A percentile compares a stretch with the other conserved stretches of the same genome.
Evolutionary conservation across 371 early-diverging fungal genomes (phyloP).

Genomic region (Mucor velutinosus): DNA sequence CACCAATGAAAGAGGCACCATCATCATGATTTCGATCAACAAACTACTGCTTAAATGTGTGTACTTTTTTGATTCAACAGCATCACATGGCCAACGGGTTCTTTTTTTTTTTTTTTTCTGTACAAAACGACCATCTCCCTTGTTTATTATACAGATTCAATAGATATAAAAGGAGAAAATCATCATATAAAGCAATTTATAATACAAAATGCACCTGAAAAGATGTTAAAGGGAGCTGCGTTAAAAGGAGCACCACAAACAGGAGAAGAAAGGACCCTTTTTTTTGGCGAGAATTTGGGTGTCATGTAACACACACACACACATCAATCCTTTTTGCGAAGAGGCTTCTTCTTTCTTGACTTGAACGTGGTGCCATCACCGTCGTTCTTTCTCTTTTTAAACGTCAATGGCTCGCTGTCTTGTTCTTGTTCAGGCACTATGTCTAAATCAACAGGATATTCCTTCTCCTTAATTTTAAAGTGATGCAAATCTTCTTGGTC

Average conservation of each 20-base stretch:
- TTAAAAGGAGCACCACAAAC: neutral
- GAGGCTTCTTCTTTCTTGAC: conserved; percentile 24
- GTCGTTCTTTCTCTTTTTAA: conserved; percentile 58
- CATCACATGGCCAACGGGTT: neutral
- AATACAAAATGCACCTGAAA: neutral
- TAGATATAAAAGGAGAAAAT: neutral
- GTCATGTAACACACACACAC: neutral
- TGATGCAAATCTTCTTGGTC: conserved; percentile 53
- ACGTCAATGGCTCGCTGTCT: conserved; percentile 33
- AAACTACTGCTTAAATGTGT: neutral
- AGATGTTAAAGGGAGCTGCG: neutral
- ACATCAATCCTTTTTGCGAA: conserved; percentile 25
- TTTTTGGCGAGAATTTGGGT: neutral
- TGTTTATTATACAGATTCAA: neutral
- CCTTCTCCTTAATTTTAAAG: conserved; percentile 62
- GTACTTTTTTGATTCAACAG: neutral
- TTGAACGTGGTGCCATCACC: conserved; percentile 3
- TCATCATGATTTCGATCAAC: conserved; percentile 5
- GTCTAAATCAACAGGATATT: conserved; percentile 32
- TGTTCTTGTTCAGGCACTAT: conserved; percentile 17
- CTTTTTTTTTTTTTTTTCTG: conserved; percentile 5
- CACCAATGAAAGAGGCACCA: neutral
- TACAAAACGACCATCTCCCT: neutral
- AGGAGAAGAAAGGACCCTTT: conserved; percentile 2
- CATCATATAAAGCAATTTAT: neutral